phyloP scores from a whole-genome alignment of 228 moss, liverwort and hornwort genomes.

The Sphagnum magellanicum region DNA sequence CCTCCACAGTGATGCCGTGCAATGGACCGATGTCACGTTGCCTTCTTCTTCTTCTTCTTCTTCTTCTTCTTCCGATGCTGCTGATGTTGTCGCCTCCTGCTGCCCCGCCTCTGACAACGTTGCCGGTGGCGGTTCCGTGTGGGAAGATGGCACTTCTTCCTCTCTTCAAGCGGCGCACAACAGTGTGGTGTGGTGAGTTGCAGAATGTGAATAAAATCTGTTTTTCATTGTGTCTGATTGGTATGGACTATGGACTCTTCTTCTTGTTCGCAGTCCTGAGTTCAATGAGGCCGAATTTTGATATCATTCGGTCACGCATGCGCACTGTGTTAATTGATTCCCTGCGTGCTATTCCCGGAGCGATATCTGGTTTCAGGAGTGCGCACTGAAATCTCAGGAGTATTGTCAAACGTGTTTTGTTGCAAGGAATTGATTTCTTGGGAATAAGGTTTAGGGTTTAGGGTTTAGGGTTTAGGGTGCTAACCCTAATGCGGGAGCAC shows the following conservation, averaged over 20 bases:
- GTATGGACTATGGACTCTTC: background rate
- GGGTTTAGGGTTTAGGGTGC: no score
- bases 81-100: conserved; percentile 8
- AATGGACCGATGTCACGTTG: conserved; percentile 32
- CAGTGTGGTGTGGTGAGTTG: conserved; percentile 26
- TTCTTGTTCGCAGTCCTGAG: background rate
- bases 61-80: conserved; percentile 1
- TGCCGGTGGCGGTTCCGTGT: conserved; percentile 33
- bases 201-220: background rate
- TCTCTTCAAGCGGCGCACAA: background rate
- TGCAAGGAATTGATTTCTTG: no score
- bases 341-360: background rate
- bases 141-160: background rate
- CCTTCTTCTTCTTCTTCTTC: conserved; percentile 19
- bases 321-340: background rate
- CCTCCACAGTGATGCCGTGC: conserved; percentile 34
- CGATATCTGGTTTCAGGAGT: no score
- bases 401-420: no score
- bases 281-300: background rate
- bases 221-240: background rate
- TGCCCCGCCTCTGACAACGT: conserved; percentile 30
- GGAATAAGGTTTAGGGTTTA: no score
- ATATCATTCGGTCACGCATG: background rate
- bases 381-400: no score
- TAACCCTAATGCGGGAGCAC: no score